These are phyloP conservation scores for Mallotus nudiflorus DNA, from an alignment of 345 rosid genomes.

Conservation along the genomic window DNA sequence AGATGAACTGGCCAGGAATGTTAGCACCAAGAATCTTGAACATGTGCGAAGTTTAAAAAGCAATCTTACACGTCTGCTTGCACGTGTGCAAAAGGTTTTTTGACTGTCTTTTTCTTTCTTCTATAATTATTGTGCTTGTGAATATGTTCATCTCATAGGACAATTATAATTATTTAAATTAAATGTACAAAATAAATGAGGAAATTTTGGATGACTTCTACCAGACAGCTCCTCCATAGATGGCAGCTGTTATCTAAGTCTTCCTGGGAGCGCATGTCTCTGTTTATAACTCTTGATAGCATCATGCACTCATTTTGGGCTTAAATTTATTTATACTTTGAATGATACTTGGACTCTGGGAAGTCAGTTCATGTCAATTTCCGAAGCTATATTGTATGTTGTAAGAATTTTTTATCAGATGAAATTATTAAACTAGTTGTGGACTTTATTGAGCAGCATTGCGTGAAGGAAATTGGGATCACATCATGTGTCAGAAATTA, in stretches of 20 bases:
- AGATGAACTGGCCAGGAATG: conserved; percentile 86
- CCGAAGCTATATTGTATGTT: neutral
- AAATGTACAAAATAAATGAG: neutral
- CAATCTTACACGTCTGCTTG: conserved; percentile 82
- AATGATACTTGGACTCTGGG: neutral
- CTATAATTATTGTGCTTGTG: neutral
- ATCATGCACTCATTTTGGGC: neutral
- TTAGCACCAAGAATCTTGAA: conserved; percentile 93
- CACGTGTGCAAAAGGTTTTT: conserved; percentile 87
- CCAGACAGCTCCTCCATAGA: neutral
- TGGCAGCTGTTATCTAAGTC: neutral
- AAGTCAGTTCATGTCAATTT: neutral
- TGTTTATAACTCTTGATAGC: no score
- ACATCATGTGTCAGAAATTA: neutral
- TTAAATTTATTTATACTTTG: neutral
- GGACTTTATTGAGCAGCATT: neutral
- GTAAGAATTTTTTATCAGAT: neutral
- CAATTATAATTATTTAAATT: neutral
- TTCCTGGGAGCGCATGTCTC: no score
- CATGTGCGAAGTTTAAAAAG: conserved; percentile 87
- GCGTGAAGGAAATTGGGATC: neutral
- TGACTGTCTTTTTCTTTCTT: conserved; percentile 5
- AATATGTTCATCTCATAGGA: neutral
- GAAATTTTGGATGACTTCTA: neutral
- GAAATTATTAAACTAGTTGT: neutral